Evolutionary conservation across 805 yeast genomes (phyloP).

Genomic region (Yarrowia alimentaria): DNA sequence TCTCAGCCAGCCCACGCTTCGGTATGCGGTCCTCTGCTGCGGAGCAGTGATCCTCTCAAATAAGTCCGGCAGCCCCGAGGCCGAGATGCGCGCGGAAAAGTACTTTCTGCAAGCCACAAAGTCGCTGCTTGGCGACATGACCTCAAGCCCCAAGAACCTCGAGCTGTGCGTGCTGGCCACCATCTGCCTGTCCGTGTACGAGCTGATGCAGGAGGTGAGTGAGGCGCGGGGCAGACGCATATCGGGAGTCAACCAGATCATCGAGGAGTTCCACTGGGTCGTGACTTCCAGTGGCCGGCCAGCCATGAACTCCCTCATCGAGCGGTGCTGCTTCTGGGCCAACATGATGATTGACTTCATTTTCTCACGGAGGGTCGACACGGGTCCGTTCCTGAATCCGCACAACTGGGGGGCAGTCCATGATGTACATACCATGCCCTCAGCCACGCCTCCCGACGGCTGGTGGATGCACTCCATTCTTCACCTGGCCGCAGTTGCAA

Average conservation of each 20-base stretch:
- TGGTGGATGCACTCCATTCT: slow-evolving; percentile 25
- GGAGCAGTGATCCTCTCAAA: slow-evolving; percentile 17
- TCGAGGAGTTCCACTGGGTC: slow-evolving; percentile 25
- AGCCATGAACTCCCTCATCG: slow-evolving; percentile 10
- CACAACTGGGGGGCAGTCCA: slow-evolving; percentile 16
- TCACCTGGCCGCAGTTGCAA: slow-evolving; percentile 1
- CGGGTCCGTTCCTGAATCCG: slow-evolving; percentile 10
- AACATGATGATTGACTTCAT: slow-evolving; percentile 24
- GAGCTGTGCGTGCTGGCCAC: slow-evolving; percentile 12
- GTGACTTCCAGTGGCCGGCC: slow-evolving; percentile 7
- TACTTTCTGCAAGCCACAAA: slow-evolving; percentile 20
- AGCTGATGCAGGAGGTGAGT: slow-evolving; percentile 16
- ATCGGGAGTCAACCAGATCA: slow-evolving; percentile 16
- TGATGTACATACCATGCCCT: slow-evolving; percentile 12
- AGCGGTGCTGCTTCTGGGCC: slow-evolving; percentile 23
- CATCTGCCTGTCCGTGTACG: slow-evolving; percentile 9
- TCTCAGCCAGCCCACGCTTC: neutral
- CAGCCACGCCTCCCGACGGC: slow-evolving; percentile 7
- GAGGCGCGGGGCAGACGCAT: slow-evolving; percentile 17
- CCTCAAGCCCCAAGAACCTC: slow-evolving; percentile 3
- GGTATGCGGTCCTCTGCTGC: slow-evolving; percentile 1
- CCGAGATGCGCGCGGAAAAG: slow-evolving; percentile 3
- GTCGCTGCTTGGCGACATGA: slow-evolving; percentile 8
- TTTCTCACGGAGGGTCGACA: slow-evolving; percentile 15
- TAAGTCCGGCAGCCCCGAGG: neutral